Evolutionary conservation across 31 red algal species (phyloP).

Genomic region (Odonthalia washingtoniensis): DNA sequence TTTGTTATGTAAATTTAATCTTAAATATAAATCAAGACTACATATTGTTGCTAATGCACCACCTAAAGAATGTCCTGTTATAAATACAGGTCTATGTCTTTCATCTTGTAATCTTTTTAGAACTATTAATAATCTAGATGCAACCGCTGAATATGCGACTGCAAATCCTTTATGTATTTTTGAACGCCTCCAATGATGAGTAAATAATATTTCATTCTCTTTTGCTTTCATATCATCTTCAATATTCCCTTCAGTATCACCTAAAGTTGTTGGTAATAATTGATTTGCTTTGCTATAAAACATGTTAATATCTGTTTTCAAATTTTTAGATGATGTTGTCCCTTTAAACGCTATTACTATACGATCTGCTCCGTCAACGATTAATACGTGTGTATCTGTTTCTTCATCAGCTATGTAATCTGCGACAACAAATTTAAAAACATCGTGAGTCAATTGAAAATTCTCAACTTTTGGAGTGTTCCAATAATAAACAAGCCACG

Average conservation of each 20-base stretch:
- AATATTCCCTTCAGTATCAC: constrained; percentile 53
- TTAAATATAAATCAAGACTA: constrained; percentile 78
- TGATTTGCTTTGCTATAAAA: constrained; percentile 62
- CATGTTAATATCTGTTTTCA: constrained; percentile 89
- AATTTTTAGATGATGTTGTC: constrained; percentile 84
- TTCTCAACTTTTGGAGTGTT: constrained; percentile 85
- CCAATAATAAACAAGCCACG: constrained; percentile 92
- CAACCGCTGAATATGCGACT: constrained; percentile 72
- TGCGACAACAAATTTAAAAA: constrained; percentile 73
- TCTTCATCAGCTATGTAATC: constrained; percentile 81
- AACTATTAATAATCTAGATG: constrained; percentile 51
- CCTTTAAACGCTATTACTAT: constrained; percentile 92
- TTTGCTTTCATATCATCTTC: constrained; percentile 42
- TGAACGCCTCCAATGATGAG: constrained; percentile 64
- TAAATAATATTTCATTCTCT: constrained; percentile 55
- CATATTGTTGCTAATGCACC: constrained; percentile 86
- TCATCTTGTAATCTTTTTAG: constrained; percentile 71
- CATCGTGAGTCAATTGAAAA: constrained; percentile 75
- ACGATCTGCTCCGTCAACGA: constrained; percentile 85
- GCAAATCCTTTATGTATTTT: constrained; percentile 89
- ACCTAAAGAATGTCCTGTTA: constrained; percentile 93
- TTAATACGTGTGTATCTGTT: constrained; percentile 86
- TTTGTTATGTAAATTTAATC: constrained; percentile 53
- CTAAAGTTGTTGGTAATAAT: constrained; percentile 73
- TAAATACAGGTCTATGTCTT: constrained; percentile 78